Evolutionary conservation across 2,329 filamentous ascomycete genomes (phyloP).

Genomic region (Aphanocladium album): DNA sequence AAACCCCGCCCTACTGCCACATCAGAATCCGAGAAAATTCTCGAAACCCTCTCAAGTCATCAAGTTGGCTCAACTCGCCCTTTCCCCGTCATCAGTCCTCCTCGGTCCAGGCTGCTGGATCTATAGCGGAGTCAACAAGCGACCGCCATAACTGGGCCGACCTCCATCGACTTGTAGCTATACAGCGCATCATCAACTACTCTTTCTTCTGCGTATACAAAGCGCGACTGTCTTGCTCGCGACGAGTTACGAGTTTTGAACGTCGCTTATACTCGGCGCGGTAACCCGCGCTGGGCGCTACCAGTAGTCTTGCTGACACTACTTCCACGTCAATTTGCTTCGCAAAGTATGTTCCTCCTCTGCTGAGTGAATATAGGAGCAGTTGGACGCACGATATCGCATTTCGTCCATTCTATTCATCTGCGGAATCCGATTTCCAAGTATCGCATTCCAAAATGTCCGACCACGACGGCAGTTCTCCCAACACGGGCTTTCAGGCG

Average conservation of each 20-base stretch:
- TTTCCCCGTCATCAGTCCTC: constrained; percentile 69
- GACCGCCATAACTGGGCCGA: constrained; percentile 79
- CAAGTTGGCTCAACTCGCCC: constrained; percentile 91
- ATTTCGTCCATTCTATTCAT: not conserved
- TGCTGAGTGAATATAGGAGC: constrained; percentile 31
- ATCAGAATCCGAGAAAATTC: constrained; percentile 17
- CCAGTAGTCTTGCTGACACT: not conserved
- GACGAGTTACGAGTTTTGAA: constrained; percentile 16
- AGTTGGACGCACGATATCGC: not conserved
- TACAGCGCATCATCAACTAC: not conserved
- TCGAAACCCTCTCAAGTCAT: constrained; percentile 46
- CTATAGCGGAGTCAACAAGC: constrained; percentile 93
- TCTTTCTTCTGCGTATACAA: not conserved
- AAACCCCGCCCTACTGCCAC: not conserved
- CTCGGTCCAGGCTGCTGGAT: constrained; percentile 90
- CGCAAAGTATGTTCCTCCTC: constrained; percentile 12
- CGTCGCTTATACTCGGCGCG: constrained; percentile 15
- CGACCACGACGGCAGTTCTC: constrained; percentile 55
- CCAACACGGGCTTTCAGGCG: constrained; percentile 63
- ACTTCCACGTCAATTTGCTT: not conserved
- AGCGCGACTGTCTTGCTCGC: not conserved
- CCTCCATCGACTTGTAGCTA: constrained; percentile 12
- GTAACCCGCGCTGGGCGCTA: constrained; percentile 13
- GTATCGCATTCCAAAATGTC: constrained; percentile 54
- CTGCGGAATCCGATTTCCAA: constrained; percentile 6